Evolutionary conservation across 2,329 filamentous ascomycete species (phyloP), one percentile per base, ranked within the genome.

Genomic region (Eurotiales sp.): DNA sequence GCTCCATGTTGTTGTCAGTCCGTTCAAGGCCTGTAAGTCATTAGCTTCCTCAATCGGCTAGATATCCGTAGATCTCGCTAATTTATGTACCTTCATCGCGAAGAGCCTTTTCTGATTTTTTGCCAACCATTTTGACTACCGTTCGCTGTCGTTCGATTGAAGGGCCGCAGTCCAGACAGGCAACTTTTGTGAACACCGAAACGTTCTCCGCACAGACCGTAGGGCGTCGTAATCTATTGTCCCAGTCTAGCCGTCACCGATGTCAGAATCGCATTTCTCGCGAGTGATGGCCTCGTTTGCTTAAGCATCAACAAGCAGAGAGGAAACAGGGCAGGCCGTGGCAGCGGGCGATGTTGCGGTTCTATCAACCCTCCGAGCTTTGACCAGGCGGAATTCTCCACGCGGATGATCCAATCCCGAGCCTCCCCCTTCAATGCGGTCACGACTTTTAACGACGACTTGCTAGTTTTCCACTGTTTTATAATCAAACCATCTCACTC

Each of bases 1-100:
- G 83, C 66, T 91, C 93, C 86, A 99, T 92, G 73, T 92, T 91
- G 82, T 99, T 99, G 77, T 99, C 93, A 55, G 93, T 97, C 67
- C 92, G 83, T 75, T 95, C 90, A 58, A 99, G 84, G 59, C 93
- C 92, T 96, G 39, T 49, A 43, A 41, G 36, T 10, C 19, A 15
- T 34, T 37, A 49, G 34, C 44, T 34, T 8, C 15, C 4, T 39
- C 1, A 36, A 32, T 32, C 10, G 10, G 15, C 15, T 29, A 44
- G 10, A 5, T 6, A 5, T 27, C 25, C 5, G 25, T 10, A 27
- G 10, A 10, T 27, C 14, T 29, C 8, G 4, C 12, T 19, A 15
- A n/a, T 4, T 21, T 41, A 63, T 62, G 51, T 58, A 76, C 74
- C 75, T 67, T 86, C 81, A 68, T 85, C 82, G 64, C 78, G 72